A percentile compares a stretch with the other conserved stretches of the same genome.
phyloP scores from a whole-genome alignment of 495 filamentous ascomycete genomes.

The Trichoderma reesei region DNA sequence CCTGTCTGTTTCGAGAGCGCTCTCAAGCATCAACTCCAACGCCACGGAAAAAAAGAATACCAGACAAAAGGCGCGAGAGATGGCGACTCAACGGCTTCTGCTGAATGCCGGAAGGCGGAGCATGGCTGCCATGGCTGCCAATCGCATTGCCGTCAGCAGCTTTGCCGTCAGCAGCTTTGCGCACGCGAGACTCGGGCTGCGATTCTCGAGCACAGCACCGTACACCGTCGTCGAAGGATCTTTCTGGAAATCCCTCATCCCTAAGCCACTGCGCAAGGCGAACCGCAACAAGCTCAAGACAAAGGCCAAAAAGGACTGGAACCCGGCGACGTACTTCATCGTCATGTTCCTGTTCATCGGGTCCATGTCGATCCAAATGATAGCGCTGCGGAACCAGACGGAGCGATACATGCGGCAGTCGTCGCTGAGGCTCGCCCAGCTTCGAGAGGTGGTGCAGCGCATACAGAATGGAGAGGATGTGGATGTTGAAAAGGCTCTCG shows the following conservation, averaged over 20 bases:
- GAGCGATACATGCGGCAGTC: conserved; percentile 59
- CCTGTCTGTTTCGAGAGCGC: not conserved
- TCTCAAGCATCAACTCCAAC: not conserved
- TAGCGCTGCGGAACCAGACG: conserved; percentile 67
- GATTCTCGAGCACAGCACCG: conserved; percentile 21
- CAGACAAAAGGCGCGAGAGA: not conserved
- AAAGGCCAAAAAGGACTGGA: conserved; percentile 61
- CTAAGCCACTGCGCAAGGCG: conserved; percentile 35
- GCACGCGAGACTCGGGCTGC: conserved; percentile 2
- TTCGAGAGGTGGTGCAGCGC: conserved; percentile 75
- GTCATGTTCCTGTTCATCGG: conserved; percentile 85
- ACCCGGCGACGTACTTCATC: conserved; percentile 89
- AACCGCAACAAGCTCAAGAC: conserved; percentile 14
- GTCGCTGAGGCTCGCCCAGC: conserved; percentile 64
- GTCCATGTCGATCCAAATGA: conserved; percentile 87
- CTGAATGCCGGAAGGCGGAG: not conserved
- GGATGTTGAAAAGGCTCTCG: conserved; percentile 75
- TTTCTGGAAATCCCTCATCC: conserved; percentile 62
- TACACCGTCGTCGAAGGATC: conserved; percentile 54
- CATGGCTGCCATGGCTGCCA: not conserved
- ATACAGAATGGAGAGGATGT: conserved; percentile 81
- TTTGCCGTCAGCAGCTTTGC: not conserved
- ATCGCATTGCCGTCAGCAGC: no score
- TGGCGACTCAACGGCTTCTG: not conserved
- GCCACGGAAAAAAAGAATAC: not conserved